phyloP scores from a whole-genome alignment of 164 flowering plant genomes.

The Tetracentron sinense region DNA sequence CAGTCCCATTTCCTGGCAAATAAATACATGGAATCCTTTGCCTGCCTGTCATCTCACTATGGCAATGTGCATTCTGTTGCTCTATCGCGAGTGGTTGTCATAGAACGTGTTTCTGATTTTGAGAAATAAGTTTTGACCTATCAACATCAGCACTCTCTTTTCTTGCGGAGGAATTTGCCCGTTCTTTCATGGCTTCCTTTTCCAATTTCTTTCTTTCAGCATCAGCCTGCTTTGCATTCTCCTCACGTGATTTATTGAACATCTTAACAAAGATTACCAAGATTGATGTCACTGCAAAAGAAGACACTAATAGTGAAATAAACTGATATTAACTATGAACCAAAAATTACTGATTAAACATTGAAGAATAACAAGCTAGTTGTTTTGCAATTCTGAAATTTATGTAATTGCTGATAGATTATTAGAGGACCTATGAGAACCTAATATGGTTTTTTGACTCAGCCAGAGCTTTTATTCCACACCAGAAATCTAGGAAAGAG shows the following conservation, averaged over 20 bases:
- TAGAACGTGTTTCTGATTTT: not conserved
- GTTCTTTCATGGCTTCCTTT: conserved; percentile 82
- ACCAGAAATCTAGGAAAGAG: too few relatives aligned
- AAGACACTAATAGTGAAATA: not conserved
- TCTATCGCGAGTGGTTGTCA: not conserved
- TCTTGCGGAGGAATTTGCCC: conserved; percentile 41
- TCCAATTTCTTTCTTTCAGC: conserved; percentile 86
- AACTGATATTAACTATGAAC: not conserved
- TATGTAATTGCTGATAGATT: not conserved
- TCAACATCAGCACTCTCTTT: conserved; percentile 32
- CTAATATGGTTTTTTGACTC: too few relatives aligned
- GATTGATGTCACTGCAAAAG: conserved; percentile 81
- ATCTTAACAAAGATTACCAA: conserved; percentile 70
- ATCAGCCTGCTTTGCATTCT: conserved; percentile 78
- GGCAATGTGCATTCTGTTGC: too few relatives aligned
- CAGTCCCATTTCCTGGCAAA: too few relatives aligned
- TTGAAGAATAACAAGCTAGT: too few relatives aligned
- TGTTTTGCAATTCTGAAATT: not conserved
- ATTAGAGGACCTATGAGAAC: too few relatives aligned
- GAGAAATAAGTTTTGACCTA: conserved; percentile 9
- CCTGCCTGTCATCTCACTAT: too few relatives aligned
- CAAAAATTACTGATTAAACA: not conserved
- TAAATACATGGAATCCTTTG: too few relatives aligned
- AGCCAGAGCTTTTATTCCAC: too few relatives aligned
- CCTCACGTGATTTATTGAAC: conserved; percentile 86